Conservation (phyloP, 768 basidiomycete species). For the Tylopilus felleus region DNA sequence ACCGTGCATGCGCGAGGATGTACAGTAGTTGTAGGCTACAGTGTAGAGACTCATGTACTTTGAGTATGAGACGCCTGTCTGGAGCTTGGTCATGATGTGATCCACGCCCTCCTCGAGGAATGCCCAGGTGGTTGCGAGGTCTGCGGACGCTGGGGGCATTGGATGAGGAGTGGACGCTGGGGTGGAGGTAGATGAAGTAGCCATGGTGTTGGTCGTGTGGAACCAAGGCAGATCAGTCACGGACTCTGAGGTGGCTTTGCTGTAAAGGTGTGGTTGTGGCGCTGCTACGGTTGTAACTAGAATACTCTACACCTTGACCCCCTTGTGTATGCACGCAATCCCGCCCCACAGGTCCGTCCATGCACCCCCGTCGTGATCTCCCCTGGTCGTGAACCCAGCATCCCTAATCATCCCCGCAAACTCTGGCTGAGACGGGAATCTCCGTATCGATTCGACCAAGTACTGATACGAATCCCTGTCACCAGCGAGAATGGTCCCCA, state of each 20-base stretch:
- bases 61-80: constrained; percentile 84
- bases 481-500: constrained; percentile 95
- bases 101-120: constrained; percentile 85
- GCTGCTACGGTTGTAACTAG: constrained; percentile 1
- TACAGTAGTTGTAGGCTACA: constrained; percentile 98
- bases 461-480: constrained; percentile 97
- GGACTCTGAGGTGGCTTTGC: constrained; percentile 10
- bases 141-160: constrained; percentile 67
- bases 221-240: constrained; percentile 16
- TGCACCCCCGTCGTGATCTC: constrained; percentile 73
- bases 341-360: constrained; percentile 88
- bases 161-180: constrained; percentile 35
- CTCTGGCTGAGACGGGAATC: constrained; percentile 83
- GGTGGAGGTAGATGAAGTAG: constrained; percentile 29
- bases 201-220: constrained; percentile 33
- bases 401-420: constrained; percentile 88
- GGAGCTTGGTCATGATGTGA: constrained; percentile 89
- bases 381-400: constrained; percentile 76
- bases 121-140: constrained; percentile 82
- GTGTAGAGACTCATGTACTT: constrained; percentile 89
- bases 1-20: constrained; percentile 75
- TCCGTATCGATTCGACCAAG: constrained; percentile 93
- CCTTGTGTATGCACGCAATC: constrained; percentile 81
- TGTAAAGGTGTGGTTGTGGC: constrained; percentile 30
- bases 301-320: constrained; percentile 51